Evolutionary conservation across 2,329 filamentous ascomycete genomes (phyloP), one percentile per base, ranked within the genome.

Genomic region (Chaetomiaceae sp.): DNA sequence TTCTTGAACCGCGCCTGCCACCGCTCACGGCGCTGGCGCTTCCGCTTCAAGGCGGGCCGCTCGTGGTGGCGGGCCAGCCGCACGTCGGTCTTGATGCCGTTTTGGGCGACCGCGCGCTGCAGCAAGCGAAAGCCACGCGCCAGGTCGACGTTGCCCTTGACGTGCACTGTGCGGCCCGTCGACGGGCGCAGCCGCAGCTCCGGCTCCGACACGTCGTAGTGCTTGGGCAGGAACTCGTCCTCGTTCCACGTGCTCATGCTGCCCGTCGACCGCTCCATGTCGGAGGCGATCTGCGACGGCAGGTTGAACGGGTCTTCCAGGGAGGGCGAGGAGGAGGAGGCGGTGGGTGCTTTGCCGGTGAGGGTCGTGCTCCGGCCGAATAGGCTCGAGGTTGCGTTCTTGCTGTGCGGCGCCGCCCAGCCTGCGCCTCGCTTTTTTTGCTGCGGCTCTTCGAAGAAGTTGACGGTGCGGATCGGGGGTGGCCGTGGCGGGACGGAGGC

Each of bases 1-100:
- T 68, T 67, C 75, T 81, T 84, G 71, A 92, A 94, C 55, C 81
- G 79, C 58, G 61, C 72, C 67, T 81, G 77, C 85, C 87, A 90
- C 56, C 88, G 76, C 74, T 85, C 75, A 55, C 80, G 84, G 67
- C 73, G 75, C 61, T 90, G 70, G 63, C 89, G 79, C 81, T 94
- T 95, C 69, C 85, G 78, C 79, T 87, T 90, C 64, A 89, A 64
- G 2, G 89, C 89, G 0, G 79, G 78, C 42, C 89, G 74, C 75
- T 94, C 89, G 69, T 95, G 86, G 63, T 82, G 89, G 58, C 76
- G 75, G 71, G 94, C 89, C 58, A 62, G 67, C 18, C 69, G 67
- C 48, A 74, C 74, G 62, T 89, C 83, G 2, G 44, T 53, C 59
- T 70, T 74, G 46, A 94, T 72, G 38, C 70, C 74, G 65, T 92